A percentile compares a stretch with the other conserved stretches of the same genome.
phyloP scores from a whole-genome alignment of 2,329 filamentous ascomycete genomes.

The Pleoardoris graminearum region DNA sequence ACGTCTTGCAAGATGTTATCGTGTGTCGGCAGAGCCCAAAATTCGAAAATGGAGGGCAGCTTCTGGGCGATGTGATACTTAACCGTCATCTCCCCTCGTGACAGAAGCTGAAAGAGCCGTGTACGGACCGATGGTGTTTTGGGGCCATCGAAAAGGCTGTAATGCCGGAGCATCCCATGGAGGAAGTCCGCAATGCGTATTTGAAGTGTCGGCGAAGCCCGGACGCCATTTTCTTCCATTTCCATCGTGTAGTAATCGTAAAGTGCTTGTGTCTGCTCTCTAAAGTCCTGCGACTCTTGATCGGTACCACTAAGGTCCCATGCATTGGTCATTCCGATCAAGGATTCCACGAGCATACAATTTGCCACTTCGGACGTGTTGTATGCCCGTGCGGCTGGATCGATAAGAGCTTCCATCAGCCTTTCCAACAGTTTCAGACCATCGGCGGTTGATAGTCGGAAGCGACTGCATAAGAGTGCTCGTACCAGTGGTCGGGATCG shows the following conservation, averaged over 20 bases:
- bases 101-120: slow-evolving; percentile 73
- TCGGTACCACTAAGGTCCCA: slow-evolving; percentile 31
- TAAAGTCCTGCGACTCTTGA: slow-evolving; percentile 49
- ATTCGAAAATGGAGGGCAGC: slow-evolving; percentile 74
- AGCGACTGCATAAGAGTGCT: slow-evolving; percentile 27
- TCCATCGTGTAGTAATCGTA: slow-evolving; percentile 76
- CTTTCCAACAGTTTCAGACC: slow-evolving; percentile 36
- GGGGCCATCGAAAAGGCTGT: slow-evolving; percentile 66
- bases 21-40: slow-evolving; percentile 81
- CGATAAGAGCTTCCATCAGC: slow-evolving; percentile 36
- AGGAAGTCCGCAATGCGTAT: slow-evolving; percentile 70
- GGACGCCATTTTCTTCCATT: slow-evolving; percentile 67
- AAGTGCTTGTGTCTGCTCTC: slow-evolving; percentile 70
- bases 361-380: slow-evolving; percentile 46
- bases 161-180: slow-evolving; percentile 67
- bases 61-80: slow-evolving; percentile 74
- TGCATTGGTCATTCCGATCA: slow-evolving; percentile 33
- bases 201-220: slow-evolving; percentile 68
- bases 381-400: slow-evolving; percentile 40
- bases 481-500: slow-evolving; percentile 35
- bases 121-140: slow-evolving; percentile 67
- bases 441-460: slow-evolving; percentile 26
- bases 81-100: slow-evolving; percentile 66
- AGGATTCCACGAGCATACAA: slow-evolving; percentile 39
- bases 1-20: slow-evolving; percentile 85